Conservation (phyloP, 2,329 filamentous ascomycete species). For the Paecilomyces sp. region DNA sequence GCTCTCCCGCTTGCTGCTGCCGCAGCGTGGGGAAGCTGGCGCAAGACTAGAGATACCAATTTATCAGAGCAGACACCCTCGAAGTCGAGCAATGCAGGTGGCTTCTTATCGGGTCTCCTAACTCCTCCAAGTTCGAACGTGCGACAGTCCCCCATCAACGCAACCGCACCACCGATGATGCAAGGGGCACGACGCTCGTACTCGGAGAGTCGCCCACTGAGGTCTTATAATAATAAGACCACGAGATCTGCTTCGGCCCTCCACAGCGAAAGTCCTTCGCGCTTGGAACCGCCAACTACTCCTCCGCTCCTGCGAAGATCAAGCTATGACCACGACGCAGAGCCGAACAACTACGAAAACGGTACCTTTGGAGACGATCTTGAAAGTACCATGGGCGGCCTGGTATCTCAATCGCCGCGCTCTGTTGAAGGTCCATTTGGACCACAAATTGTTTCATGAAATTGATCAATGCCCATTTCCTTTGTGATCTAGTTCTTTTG, state of each 20-base stretch:
- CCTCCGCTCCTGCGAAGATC: conserved; percentile 50
- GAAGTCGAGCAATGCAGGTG: conserved; percentile 49
- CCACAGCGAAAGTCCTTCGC: conserved; percentile 17
- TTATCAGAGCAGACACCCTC: conserved; percentile 51
- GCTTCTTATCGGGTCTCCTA: conserved; percentile 70
- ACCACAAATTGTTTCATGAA: conserved; percentile 15
- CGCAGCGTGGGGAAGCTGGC: conserved; percentile 98
- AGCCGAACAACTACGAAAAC: conserved; percentile 41
- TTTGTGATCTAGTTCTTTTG: conserved; percentile 1
- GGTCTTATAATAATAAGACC: conserved; percentile 18
- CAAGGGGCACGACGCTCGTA: conserved; percentile 16
- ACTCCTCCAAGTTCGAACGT: conserved; percentile 77
- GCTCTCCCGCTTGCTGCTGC: conserved; percentile 73
- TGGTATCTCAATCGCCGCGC: conserved; percentile 27
- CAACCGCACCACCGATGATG: conserved; percentile 20
- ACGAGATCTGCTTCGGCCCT: conserved; percentile 23
- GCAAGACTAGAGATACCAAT: conserved; percentile 56
- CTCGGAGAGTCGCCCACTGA: conserved; percentile 28
- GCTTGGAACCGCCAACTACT: conserved; percentile 35
- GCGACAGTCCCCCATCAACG: conserved; percentile 52
- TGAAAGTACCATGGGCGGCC: conserved; percentile 38
- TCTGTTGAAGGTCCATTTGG: conserved; percentile 24
- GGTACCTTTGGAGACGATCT: conserved; percentile 44
- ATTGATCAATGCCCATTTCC: background rate
- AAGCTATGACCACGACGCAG: conserved; percentile 55